Base-by-base conservation (phyloP, 805 yeast species). In the Zygoascus ofunaensis region DNA sequence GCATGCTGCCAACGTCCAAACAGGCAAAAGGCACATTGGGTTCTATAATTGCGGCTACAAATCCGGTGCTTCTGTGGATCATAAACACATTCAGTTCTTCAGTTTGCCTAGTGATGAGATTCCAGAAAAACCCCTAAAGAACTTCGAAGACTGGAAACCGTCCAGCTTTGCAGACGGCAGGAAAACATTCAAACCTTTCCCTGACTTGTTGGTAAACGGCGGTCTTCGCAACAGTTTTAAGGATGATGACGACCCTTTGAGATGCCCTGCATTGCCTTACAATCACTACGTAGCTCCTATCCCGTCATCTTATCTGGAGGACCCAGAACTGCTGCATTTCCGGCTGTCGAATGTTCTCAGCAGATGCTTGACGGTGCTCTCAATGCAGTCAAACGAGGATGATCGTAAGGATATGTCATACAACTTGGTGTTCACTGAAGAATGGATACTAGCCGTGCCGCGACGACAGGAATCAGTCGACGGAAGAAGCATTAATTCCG, bases 11-110 rank as follows among this genome's bases (percentile, higher is more conserved):
- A 76, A 77, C 54, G 47, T 55, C 8, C 53, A 64, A 59, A 19
- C 66, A 61, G 66, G 64, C 23, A 64, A 65, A 32, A 70, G 74
- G 45, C 81, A 84, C 71, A 70, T 89, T 59, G 87, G 87, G 0
- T 90, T 90, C 62, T 90, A 77, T 72, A 90, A 90, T 62, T 79
- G 86, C 57, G 98, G 98, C 5, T 77, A 79, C 17, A 72, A 77
- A 53, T 78, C 94, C 49, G 98, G 97, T 1, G 95, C 95, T n/a
- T 87, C 96, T 0, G 92, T 87, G 57, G 81, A 84, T 39, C 98
- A 90, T 66, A 87, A 85, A 59, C 98, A 90, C 64, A 63, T 92
- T 50, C 98, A 92, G 64, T 79, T 89, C 63, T 68, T 90, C 73
- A 70, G 77, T 37, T 66, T 84, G 37, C 94, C 95, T 1, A n/a